phyloP scores from a whole-genome alignment of 768 basidiomycete species.

The Royoungia palumana region DNA sequence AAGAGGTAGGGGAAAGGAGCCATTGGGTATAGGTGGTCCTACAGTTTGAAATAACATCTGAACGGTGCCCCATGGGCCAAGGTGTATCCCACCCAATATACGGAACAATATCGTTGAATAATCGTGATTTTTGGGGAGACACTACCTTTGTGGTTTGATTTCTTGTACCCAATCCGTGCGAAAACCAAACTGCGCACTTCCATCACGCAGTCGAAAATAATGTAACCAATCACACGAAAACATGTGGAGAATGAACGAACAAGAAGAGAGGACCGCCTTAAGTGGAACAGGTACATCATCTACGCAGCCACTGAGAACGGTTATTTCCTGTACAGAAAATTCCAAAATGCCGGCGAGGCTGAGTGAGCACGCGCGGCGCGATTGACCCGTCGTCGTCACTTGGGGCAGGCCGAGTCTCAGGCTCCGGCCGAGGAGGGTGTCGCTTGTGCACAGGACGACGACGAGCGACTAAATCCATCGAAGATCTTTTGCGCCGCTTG shows the following conservation, averaged over 20 bases:
- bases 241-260: slow-evolving; percentile 4
- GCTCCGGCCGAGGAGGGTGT: slow-evolving; percentile 14
- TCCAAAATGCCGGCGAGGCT: slow-evolving; percentile 29
- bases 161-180: slow-evolving; percentile 5
- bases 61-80: too few relatives aligned
- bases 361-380: slow-evolving; percentile 12
- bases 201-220: not conserved
- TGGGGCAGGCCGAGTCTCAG: slow-evolving; percentile 1
- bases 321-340: slow-evolving; percentile 38
- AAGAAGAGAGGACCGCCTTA: not conserved
- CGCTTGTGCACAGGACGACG: slow-evolving; percentile 28
- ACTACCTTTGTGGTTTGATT: not conserved
- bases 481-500: slow-evolving; percentile 13
- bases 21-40: slow-evolving; percentile 26
- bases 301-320: slow-evolving; percentile 9
- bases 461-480: slow-evolving; percentile 4
- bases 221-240: slow-evolving; percentile 1
- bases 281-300: slow-evolving; percentile 3
- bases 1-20: too few relatives aligned
- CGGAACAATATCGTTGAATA: too few relatives aligned
- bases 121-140: not conserved
- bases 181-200: slow-evolving; percentile 2
- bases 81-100: too few relatives aligned
- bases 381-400: slow-evolving; percentile 8
- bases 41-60: not conserved